A percentile compares a stretch with the other conserved stretches of the same genome.
phyloP scores from a whole-genome alignment of 208 protist genomes.

The Trypanosoma avium region DNA sequence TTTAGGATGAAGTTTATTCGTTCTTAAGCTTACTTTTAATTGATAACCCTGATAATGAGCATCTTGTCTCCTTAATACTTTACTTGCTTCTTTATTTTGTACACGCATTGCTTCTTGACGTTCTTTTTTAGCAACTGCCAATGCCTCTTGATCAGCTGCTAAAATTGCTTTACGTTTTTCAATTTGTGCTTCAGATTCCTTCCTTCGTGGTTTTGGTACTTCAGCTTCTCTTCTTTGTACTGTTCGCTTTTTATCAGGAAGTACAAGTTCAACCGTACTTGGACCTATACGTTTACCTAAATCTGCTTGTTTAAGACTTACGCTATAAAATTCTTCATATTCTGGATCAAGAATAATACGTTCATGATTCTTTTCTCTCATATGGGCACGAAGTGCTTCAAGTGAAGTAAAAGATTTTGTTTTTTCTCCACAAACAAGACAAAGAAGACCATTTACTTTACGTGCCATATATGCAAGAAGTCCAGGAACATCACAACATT shows the following conservation, averaged over 20 bases:
- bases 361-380: constrained; percentile 83
- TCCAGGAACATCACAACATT: constrained; percentile 62
- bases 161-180: constrained; percentile 62
- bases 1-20: constrained; percentile 88
- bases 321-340: constrained; percentile 85
- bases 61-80: constrained; percentile 43
- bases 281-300: constrained; percentile 29
- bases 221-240: constrained; percentile 66
- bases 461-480: constrained; percentile 81
- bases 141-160: constrained; percentile 51
- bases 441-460: constrained; percentile 87
- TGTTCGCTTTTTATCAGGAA: constrained; percentile 26
- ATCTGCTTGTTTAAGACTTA: constrained; percentile 60
- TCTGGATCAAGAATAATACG: constrained; percentile 71
- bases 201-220: constrained; percentile 59
- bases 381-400: constrained; percentile 82
- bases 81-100: constrained; percentile 46
- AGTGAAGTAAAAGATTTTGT: constrained; percentile 69
- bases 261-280: constrained; percentile 40
- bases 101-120: constrained; percentile 53
- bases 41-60: constrained; percentile 48
- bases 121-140: constrained; percentile 61
- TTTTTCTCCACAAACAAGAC: constrained; percentile 86
- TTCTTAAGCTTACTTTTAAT: constrained; percentile 70
- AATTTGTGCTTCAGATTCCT: constrained; percentile 56